phyloP scores from a whole-genome alignment of 768 basidiomycete genomes.

The Termitomyces sp. region DNA sequence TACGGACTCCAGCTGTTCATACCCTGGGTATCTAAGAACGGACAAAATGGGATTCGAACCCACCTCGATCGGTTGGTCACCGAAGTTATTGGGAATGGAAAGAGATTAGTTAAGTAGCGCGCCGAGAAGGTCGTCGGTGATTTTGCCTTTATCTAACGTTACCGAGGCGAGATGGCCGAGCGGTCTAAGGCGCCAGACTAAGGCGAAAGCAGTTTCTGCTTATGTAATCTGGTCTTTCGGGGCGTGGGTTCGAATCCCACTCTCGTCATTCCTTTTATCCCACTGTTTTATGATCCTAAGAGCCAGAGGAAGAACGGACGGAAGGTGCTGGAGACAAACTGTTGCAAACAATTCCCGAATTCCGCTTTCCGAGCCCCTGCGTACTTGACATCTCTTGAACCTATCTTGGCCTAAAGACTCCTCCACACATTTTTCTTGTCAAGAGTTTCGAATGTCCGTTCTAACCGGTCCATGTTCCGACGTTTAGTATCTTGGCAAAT shows the following conservation, averaged over 20 bases:
- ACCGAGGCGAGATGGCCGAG: constrained; percentile 64
- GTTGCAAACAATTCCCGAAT: background rate
- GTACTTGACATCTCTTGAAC: no score
- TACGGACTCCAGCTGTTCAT: no score
- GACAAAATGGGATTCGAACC: no score
- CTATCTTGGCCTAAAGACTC: no score
- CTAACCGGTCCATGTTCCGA: no score
- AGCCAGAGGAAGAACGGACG: background rate
- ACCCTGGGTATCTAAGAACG: no score
- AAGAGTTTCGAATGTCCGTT: no score
- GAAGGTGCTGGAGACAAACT: background rate
- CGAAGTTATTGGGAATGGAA: background rate
- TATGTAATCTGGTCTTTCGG: constrained; percentile 23
- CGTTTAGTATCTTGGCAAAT: no score
- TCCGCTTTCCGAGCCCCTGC: no score
- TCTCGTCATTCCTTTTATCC: constrained; percentile 19
- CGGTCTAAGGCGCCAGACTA: constrained; percentile 76
- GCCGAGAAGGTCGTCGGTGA: background rate
- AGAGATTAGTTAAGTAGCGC: background rate
- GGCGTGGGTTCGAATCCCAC: constrained; percentile 41
- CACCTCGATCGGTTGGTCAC: background rate
- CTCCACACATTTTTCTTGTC: no score
- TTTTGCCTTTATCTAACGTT: no score
- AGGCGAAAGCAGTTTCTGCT: constrained; percentile 26
- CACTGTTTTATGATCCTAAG: background rate